Evolutionary conservation across 2,329 filamentous ascomycete species (phyloP), one percentile per base, ranked within the genome.

Genomic region (Beauveria rudraprayagi): DNA sequence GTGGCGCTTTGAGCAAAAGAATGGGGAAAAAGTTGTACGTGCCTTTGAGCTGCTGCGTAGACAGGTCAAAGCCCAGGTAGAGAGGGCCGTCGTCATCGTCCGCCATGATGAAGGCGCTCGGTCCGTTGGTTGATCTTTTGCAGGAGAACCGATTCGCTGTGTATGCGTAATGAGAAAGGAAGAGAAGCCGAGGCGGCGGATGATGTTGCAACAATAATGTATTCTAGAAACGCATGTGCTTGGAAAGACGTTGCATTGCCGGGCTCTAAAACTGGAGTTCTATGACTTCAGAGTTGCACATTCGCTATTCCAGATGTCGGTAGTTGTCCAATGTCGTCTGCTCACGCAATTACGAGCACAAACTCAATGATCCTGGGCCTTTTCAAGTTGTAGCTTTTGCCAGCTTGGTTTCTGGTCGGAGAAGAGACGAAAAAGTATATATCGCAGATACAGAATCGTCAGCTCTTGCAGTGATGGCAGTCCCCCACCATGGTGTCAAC

Each of bases 41-140:
- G 86, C 91, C 92, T 83, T 99, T 97, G 62, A 97, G 83, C 73
- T 97, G 93, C 75, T 97, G 94, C 62, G 94, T 97, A 48, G 92
- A 97, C 63, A 97, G 87, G 77, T 99, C 94, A 73, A 97, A 92
- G 63, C 94, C 94, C 70, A 96, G 81, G 72, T 96, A 96, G 63
- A 96, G 78, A 19, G 89, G 87, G 37, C 77, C 80, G 64, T 68
- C 64, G 60, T 53, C 47, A 46, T 30, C 17, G 37, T 43, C 44
- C 9, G 44, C 30, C 61, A 63, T 63, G 37, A 16, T 46, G 44
- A 19, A 10, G 17, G 43, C 37, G 26, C 28, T 56, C 24, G n/a
- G 3, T 24, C 28, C 24, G 19, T n/a, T n/a, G 17, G n/a, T 19
- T 7, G 9, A 43, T 1, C 41, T 19, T 9, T 0, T 14, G 1